A percentile compares a stretch with the other conserved stretches of the same genome.
Evolutionary conservation across 169 alveolate genomes (phyloP).

Genomic region (Cryptosporidium felis): DNA sequence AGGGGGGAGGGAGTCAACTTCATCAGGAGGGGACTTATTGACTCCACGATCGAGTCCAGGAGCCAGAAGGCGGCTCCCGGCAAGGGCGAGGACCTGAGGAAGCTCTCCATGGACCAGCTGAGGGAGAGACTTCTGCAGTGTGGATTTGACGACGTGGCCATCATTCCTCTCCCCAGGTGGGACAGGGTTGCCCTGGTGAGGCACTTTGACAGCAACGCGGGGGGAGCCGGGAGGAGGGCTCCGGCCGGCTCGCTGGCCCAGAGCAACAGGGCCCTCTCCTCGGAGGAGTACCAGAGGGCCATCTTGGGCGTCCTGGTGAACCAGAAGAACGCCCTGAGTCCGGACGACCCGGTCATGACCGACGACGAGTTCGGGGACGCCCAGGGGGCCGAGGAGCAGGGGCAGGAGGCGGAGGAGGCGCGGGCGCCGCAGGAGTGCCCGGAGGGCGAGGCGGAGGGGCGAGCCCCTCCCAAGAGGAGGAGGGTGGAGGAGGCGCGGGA

Average conservation of each 20-base stretch:
- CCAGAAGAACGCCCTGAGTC: constrained; percentile 80
- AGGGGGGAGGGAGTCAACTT: constrained; percentile 86
- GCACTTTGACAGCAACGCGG: constrained; percentile 69
- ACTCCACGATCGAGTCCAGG: constrained; percentile 62
- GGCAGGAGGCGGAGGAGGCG: constrained; percentile 73
- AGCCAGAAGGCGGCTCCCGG: constrained; percentile 75
- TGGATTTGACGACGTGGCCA: constrained; percentile 84
- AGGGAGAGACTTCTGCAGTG: constrained; percentile 80
- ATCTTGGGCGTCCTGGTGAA: constrained; percentile 75
- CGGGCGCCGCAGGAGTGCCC: not conserved
- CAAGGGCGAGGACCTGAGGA: constrained; percentile 82
- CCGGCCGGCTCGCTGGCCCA: constrained; percentile 81
- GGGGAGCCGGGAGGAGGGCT: not conserved
- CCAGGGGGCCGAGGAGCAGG: constrained; percentile 65
- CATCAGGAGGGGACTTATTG: constrained; percentile 77
- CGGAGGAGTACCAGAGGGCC: constrained; percentile 82
- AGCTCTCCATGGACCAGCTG: constrained; percentile 86
- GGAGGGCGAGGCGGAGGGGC: not conserved
- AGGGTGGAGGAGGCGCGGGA: constrained; percentile 8
- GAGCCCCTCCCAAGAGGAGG: not conserved
- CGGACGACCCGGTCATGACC: constrained; percentile 79
- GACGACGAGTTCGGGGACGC: constrained; percentile 79
- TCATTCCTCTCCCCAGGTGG: constrained; percentile 86
- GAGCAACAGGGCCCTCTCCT: constrained; percentile 77
- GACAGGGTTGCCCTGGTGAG: constrained; percentile 88